Evolutionary conservation across 2,329 filamentous ascomycete genomes (phyloP), one percentile per base, ranked within the genome.

Genomic region (Pyrenochaeta sp.): DNA sequence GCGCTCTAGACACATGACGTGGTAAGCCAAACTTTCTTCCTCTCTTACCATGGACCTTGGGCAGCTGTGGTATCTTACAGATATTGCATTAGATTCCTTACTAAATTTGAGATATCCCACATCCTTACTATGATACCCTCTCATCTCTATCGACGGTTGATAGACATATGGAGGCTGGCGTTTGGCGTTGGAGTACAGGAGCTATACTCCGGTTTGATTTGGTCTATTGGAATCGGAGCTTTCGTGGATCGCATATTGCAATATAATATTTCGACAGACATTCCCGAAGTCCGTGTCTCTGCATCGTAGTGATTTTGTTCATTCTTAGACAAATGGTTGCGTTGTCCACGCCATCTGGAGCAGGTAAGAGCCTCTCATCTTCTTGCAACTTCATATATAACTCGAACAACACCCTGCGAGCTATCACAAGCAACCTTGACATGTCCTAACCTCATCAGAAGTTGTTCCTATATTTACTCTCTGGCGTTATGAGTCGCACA

Each of bases 1-100:
- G 55, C 52, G 52, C 40, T 46, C 36, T 43, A 51, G 55, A 44
- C 49, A 54, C 37, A 42, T 48, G 28, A 39, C 52, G 13, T 43
- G 30, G 19, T 25, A 24, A 36, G 13, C 6, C 8, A 32, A 7
- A 27, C 2, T 9, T 10, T 4, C 12, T 40, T 50, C 37, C 7
- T 50, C 32, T 28, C 34, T 39, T 19, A 25, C 22, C 13, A 8
- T 27, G 30, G 15, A 19, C 15, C 22, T 36, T 36, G 13, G 32
- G 30, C 34, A 44, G 39, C 49, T 43, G 12, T 8, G 39, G 39
- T n/a, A 15, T 8, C 25, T 44, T 27, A 12, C 22, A 19, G 5
- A 7, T 12, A 25, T 43, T 4, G n/a, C 3, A n/a, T 4, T 39
- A 5, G 15, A 39, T 39, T 39, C 3, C 15, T 39, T n/a, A 19